These are phyloP conservation scores for Spatholobus suberectus DNA, from an alignment of 306 rosid genomes.

Conservation along the genomic window DNA sequence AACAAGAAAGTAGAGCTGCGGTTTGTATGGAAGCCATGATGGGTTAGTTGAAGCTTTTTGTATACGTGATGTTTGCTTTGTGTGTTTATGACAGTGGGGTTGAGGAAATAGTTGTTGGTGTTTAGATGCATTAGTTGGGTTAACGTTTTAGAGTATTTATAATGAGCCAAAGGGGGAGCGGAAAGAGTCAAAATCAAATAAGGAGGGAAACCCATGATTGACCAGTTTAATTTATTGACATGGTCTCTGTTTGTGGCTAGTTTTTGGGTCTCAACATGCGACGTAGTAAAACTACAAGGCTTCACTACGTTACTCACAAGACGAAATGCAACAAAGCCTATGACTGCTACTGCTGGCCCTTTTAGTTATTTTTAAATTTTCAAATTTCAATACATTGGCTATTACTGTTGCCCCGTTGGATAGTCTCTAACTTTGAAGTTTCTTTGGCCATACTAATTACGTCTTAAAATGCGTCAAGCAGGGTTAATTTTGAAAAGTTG, in stretches of 20 bases:
- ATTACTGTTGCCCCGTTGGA: background rate
- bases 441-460: background rate
- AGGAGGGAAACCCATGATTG: conserved; percentile 39
- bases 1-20: background rate
- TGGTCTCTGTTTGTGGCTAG: conserved; percentile 15
- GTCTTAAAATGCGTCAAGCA: background rate
- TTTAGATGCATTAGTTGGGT: background rate
- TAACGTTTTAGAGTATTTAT: conserved; percentile 4
- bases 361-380: conserved; percentile 4
- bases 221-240: conserved; percentile 43
- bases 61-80: background rate
- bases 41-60: background rate
- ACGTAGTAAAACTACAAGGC: conserved; percentile 39
- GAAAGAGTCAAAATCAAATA: conserved; percentile 48
- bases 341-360: background rate
- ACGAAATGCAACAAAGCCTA: background rate
- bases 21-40: conserved; percentile 60
- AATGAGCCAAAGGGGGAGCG: background rate
- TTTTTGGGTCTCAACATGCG: conserved; percentile 24
- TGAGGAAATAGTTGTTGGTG: background rate
- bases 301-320: background rate
- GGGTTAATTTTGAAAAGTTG: conserved; percentile 1
- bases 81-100: background rate
- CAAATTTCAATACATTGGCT: conserved; percentile 2
- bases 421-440: conserved; percentile 12